Conservation (phyloP, 192 early-diverging fungal species). For the Entomortierella parvispora region DNA sequence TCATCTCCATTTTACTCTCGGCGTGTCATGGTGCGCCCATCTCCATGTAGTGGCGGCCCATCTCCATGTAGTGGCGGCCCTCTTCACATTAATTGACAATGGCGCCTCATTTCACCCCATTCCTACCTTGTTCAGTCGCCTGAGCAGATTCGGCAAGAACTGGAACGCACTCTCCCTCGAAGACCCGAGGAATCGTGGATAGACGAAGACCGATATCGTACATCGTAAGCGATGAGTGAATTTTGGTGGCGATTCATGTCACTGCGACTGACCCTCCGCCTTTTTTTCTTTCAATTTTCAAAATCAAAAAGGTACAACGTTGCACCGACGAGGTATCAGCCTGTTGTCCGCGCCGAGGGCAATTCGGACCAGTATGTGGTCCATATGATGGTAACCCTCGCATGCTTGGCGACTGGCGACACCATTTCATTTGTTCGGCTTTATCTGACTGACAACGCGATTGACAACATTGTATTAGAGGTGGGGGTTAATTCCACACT, state of each 20-base stretch:
- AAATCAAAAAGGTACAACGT: slow-evolving; percentile 58
- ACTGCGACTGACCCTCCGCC: not conserved
- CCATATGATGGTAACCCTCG: slow-evolving; percentile 55
- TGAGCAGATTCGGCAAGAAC: slow-evolving; percentile 34
- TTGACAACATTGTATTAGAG: slow-evolving; percentile 29
- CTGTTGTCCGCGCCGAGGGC: slow-evolving; percentile 47
- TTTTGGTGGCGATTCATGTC: not conserved
- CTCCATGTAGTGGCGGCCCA: no score
- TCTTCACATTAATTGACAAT: not conserved
- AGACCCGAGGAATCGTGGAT: slow-evolving; percentile 39
- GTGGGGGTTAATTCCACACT: slow-evolving; percentile 64
- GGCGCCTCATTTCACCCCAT: not conserved
- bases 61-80: no score
- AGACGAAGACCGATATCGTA: slow-evolving; percentile 44
- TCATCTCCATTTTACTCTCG: not conserved
- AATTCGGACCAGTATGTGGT: slow-evolving; percentile 35
- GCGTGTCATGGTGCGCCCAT: not conserved
- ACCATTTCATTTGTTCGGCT: no score
- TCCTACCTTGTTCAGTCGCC: slow-evolving; percentile 7
- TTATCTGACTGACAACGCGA: no score
- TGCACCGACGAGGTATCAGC: slow-evolving; percentile 55
- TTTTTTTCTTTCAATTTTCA: slow-evolving; percentile 7
- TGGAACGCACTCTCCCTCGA: slow-evolving; percentile 32
- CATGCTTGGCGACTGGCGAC: not conserved
- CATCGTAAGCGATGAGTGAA: slow-evolving; percentile 16